These are phyloP conservation scores for Calonectria ilicicola DNA, from an alignment of 2,329 filamentous ascomycete species.

Conservation along the genomic window DNA sequence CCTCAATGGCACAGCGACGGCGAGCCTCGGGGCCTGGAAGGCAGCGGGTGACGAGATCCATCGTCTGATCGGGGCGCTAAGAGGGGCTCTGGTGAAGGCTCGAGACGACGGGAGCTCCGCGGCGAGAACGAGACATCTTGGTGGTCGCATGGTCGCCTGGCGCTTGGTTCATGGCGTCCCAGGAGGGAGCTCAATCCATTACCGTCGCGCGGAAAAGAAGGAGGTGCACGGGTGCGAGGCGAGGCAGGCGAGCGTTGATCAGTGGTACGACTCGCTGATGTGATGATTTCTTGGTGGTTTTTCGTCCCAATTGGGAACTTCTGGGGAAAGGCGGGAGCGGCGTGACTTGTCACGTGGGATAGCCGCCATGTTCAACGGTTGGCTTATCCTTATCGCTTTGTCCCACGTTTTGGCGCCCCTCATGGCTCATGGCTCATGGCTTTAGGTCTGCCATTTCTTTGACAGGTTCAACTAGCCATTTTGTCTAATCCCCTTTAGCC, in stretches of 20 bases:
- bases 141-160: slow-evolving; percentile 49
- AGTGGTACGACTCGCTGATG: slow-evolving; percentile 41
- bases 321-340: slow-evolving; percentile 25
- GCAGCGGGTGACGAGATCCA: slow-evolving; percentile 47
- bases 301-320: slow-evolving; percentile 36
- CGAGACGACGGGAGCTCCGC: slow-evolving; percentile 40
- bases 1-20: slow-evolving; percentile 31
- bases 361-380: not conserved
- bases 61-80: slow-evolving; percentile 33
- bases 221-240: slow-evolving; percentile 11
- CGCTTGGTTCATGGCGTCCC: slow-evolving; percentile 45
- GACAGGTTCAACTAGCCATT: not conserved
- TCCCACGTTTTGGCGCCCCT: not conserved
- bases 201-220: slow-evolving; percentile 22
- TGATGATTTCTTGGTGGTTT: slow-evolving; percentile 32
- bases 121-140: slow-evolving; percentile 46
- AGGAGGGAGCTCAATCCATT: slow-evolving; percentile 42
- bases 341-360: slow-evolving; percentile 40
- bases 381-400: not conserved
- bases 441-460: not conserved
- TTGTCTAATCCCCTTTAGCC: not conserved
- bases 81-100: slow-evolving; percentile 36
- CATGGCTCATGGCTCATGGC: too few relatives aligned
- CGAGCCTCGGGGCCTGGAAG: slow-evolving; percentile 39
- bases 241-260: slow-evolving; percentile 18